phyloP scores from a whole-genome alignment of 495 filamentous ascomycete species.

The Thermothielavioides terrestris region DNA sequence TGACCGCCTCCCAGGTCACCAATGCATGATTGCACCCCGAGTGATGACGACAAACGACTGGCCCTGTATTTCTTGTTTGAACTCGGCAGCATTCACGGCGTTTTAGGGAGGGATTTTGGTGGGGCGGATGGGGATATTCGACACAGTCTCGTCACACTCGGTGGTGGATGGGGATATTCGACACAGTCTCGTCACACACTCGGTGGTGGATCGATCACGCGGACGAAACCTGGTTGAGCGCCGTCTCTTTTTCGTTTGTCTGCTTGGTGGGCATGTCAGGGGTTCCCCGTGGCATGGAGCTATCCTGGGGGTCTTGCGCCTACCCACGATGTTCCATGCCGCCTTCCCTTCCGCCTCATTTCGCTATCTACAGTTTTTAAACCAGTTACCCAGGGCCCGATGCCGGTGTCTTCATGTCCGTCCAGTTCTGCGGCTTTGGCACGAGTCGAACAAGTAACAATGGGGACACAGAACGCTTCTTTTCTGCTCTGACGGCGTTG shows the following conservation, averaged over 20 bases:
- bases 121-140: conserved; percentile 13
- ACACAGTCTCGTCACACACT: conserved; percentile 30
- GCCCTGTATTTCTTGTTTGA: conserved; percentile 41
- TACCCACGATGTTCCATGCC: no score
- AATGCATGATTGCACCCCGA: conserved; percentile 41
- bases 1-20: conserved; percentile 48
- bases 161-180: conserved; percentile 14
- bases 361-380: conserved; percentile 4
- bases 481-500: background rate
- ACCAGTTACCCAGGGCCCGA: conserved; percentile 3
- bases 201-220: conserved; percentile 31
- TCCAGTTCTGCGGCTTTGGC: background rate
- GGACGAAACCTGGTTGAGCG: background rate
- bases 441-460: background rate
- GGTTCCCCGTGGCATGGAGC: background rate
- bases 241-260: conserved; percentile 3
- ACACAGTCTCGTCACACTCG: conserved; percentile 31
- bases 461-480: background rate
- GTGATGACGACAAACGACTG: conserved; percentile 41
- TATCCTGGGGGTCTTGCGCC: no score
- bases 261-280: background rate
- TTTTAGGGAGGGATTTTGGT: conserved; percentile 32
- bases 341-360: background rate
- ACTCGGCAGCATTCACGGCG: conserved; percentile 44
- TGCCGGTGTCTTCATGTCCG: background rate